Conservation (phyloP, 2,329 filamentous ascomycete genomes). For the Juglanconis oblonga region DNA sequence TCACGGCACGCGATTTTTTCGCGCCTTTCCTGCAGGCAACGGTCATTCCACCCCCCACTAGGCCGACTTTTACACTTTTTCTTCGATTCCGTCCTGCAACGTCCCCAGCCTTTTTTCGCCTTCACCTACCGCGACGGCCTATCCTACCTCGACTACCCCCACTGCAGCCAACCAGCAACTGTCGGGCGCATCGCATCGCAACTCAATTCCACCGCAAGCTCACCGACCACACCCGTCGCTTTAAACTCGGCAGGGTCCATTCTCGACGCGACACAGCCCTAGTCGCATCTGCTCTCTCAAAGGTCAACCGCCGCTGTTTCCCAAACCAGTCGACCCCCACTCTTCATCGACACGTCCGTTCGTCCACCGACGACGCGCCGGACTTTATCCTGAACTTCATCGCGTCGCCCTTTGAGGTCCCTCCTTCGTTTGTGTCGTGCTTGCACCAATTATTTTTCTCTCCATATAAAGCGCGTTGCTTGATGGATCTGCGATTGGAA, state of each 20-base stretch:
- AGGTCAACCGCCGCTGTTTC: neutral
- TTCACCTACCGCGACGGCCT: slow-evolving; percentile 3
- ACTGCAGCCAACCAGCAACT: slow-evolving; percentile 15
- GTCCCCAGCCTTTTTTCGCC: slow-evolving; percentile 7
- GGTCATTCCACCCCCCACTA: slow-evolving; percentile 37
- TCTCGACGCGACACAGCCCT: slow-evolving; percentile 5
- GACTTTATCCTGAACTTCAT: neutral
- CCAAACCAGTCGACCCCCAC: neutral
- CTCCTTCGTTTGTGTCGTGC: neutral
- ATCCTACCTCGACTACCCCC: slow-evolving; percentile 3
- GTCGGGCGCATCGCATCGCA: slow-evolving; percentile 8
- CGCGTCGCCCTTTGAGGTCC: slow-evolving; percentile 10
- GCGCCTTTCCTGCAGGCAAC: slow-evolving; percentile 40
- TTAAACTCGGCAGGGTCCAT: neutral
- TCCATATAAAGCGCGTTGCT: slow-evolving; percentile 10
- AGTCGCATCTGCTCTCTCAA: slow-evolving; percentile 3
- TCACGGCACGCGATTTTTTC: slow-evolving; percentile 54
- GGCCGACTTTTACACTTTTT: slow-evolving; percentile 39
- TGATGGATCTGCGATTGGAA: slow-evolving; percentile 36
- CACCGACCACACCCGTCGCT: neutral
- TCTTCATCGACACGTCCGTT: slow-evolving; percentile 6
- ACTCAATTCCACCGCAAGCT: neutral
- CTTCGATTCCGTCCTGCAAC: slow-evolving; percentile 21
- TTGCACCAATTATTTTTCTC: neutral
- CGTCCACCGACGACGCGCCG: slow-evolving; percentile 15